Evolutionary conservation across 2,329 filamentous ascomycete genomes (phyloP), one percentile per base, ranked within the genome.

Genomic region (Epicoccum sorghinum): DNA sequence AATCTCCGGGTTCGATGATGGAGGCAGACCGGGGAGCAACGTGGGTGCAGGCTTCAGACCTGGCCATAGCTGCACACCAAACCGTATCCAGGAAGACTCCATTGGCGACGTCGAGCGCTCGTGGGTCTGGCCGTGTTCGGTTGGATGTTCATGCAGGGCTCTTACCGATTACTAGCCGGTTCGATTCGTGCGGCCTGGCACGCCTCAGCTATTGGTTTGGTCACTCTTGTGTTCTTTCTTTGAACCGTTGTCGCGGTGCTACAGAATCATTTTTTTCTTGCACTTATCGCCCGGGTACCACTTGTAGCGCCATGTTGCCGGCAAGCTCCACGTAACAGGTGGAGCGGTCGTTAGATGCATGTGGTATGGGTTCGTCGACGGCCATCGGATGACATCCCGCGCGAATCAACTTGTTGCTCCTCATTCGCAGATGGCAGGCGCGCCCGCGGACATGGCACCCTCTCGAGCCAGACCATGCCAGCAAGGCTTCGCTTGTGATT

Each of bases 1-100:
- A 41, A 36, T 27, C 10, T 39, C 45, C 36, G 41, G 33, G 18
- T 40, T n/a, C 41, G 46, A 29, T 24, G 14, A 42, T 18, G 37
- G 46, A 41, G 37, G 46, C 46, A 46, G 46, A 33, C 22, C 37
- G 52, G 46, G 41, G 45, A 50, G 52, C 14, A 55, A 55, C 52
- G 46, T 55, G 52, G 52, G 50, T 50, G 42, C 52, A 50, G 41
- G 46, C 52, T 46, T 55, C 30, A 41, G 12, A 22, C 40, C 52
- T 49, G 41, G 52, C 48, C 46, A 29, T 12, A 35, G 37, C 45
- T 54, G 45, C 36, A 32, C 30, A 36, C 41, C 45, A 49, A 36
- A 4, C 45, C 46, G 24, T 13, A 45, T 41, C 18, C 2, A 46
- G 52, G 39, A 23, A 37, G 7, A 18, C 18, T 18, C 18, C 18